A percentile compares a stretch with the other conserved stretches of the same genome.
Conservation (phyloP, 352 stramenopile species). For the Globisporangium camurandrum region DNA sequence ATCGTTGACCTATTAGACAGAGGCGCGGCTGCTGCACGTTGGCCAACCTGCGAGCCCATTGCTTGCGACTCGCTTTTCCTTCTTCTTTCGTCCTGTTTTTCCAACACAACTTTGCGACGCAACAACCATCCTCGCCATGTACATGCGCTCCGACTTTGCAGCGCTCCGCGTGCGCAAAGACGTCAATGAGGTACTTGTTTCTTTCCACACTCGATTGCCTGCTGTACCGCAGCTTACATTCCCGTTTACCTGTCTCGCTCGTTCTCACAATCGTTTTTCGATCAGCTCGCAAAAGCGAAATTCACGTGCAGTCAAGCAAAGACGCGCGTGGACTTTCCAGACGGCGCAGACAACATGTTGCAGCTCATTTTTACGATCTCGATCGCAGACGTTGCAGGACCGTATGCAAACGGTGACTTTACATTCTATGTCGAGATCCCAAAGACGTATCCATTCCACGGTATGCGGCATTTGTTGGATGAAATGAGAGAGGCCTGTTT, state of each 20-base stretch:
- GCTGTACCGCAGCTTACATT: no score
- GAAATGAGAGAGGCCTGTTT: background rate
- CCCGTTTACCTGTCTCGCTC: background rate
- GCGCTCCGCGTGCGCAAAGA: constrained; percentile 79
- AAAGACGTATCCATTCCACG: constrained; percentile 82
- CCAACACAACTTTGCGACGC: no score
- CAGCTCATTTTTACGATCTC: constrained; percentile 75
- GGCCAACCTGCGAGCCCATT: no score
- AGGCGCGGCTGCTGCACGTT: background rate
- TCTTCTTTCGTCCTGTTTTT: background rate
- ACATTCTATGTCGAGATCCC: constrained; percentile 84
- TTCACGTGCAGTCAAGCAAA: constrained; percentile 70
- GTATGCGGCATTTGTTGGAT: constrained; percentile 23
- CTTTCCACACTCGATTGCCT: no score
- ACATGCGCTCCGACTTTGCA: constrained; percentile 73
- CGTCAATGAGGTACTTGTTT: constrained; percentile 64
- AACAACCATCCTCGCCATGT: constrained; percentile 21
- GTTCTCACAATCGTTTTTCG: background rate
- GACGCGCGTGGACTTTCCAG: constrained; percentile 78
- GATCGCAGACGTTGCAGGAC: constrained; percentile 56
- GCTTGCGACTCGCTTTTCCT: background rate
- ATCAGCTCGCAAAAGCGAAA: constrained; percentile 64
- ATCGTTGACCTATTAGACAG: no score
- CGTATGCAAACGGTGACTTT: constrained; percentile 82
- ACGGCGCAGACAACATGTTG: constrained; percentile 77